Percentiles rank a stretch among this genome's conserved stretches.
Conservation (phyloP, 257 asterid genomes). For the Fraxinus americana region DNA sequence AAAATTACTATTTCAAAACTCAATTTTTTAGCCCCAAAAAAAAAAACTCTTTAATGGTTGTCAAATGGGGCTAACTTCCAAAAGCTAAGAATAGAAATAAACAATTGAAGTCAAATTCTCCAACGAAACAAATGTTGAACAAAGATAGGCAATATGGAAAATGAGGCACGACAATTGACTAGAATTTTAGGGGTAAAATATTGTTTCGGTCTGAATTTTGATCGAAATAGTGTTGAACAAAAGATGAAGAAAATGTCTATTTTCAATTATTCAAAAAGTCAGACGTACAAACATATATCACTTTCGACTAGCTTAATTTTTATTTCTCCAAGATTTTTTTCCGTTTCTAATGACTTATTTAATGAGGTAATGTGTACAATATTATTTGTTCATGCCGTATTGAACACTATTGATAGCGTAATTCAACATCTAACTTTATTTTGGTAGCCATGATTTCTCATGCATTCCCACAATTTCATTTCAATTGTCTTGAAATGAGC, state of each 20-base stretch:
- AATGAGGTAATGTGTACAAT: not conserved
- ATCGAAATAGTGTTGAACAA: not conserved
- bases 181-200: too few relatives aligned
- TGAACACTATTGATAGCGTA: not conserved
- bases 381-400: too few relatives aligned
- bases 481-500: conserved; percentile 50
- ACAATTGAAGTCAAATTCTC: too few relatives aligned
- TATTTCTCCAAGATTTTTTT: not conserved
- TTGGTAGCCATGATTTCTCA: conserved; percentile 17
- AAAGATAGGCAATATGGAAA: not conserved
- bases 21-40: too few relatives aligned
- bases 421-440: conserved; percentile 20
- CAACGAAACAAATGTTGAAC: not conserved
- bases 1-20: too few relatives aligned
- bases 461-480: conserved; percentile 36
- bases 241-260: not conserved
- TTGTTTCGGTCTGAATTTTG: too few relatives aligned
- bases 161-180: too few relatives aligned
- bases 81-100: too few relatives aligned
- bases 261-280: not conserved
- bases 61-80: too few relatives aligned
- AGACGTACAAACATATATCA: too few relatives aligned
- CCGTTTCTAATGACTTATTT: not conserved
- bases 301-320: too few relatives aligned
- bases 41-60: too few relatives aligned